phyloP scores from a whole-genome alignment of 23 red algal genomes.

The Agarophyton chilense region DNA sequence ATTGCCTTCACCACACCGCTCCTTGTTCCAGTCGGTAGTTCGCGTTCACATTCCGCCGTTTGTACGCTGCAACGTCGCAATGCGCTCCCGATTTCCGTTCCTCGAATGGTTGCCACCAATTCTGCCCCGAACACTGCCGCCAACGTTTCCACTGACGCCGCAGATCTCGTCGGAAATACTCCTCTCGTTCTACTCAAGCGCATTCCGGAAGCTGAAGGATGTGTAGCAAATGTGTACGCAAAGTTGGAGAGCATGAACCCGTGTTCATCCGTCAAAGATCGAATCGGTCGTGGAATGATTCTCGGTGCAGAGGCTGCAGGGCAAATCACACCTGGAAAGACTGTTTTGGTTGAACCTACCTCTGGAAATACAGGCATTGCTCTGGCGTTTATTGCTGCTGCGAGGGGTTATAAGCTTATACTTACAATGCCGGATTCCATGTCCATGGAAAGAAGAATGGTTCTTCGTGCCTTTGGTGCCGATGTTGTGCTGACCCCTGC shows the following conservation, averaged over 20 bases:
- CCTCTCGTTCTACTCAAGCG: conserved; percentile 79
- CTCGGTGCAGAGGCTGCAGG: conserved; percentile 80
- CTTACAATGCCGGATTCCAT: conserved; percentile 98
- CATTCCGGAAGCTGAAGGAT: conserved; percentile 76
- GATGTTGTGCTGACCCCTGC: conserved; percentile 91
- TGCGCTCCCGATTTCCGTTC: background rate
- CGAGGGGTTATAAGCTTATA: conserved; percentile 87
- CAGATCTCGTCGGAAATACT: conserved; percentile 86
- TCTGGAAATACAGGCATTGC: conserved; percentile 97
- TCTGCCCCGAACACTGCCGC: background rate
- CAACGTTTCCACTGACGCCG: conserved; percentile 35
- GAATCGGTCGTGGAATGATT: conserved; percentile 94
- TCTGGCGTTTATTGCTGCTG: conserved; percentile 91
- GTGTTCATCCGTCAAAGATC: conserved; percentile 96
- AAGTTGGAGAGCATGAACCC: conserved; percentile 98
- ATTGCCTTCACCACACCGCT: conserved; percentile 27
- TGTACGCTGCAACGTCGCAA: background rate
- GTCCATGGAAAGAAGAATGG: conserved; percentile 94
- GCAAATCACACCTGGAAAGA: conserved; percentile 81
- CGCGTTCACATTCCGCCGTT: background rate
- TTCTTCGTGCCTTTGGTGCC: conserved; percentile 88
- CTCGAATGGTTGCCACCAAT: conserved; percentile 38
- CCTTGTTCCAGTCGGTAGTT: background rate
- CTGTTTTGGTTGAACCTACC: conserved; percentile 91
- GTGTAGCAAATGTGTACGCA: conserved; percentile 78